A percentile compares a stretch with the other conserved stretches of the same genome.
These are phyloP conservation scores for Kwoniella shivajii DNA, from an alignment of 1,284 basidiomycete genomes.

Conservation along the genomic window DNA sequence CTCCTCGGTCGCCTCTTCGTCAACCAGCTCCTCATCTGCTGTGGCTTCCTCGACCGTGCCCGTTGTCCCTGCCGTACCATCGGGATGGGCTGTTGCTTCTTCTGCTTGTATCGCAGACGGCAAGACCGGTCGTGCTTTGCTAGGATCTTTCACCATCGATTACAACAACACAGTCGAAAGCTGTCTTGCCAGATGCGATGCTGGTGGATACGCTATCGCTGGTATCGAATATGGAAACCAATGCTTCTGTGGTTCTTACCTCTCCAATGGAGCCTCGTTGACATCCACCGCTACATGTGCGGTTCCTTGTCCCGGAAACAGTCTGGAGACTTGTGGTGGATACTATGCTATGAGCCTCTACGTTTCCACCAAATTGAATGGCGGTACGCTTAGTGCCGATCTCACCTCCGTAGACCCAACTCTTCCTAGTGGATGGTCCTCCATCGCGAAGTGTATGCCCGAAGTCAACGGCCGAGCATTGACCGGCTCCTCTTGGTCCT, in stretches of 20 bases:
- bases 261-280: conserved; percentile 24
- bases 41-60: conserved; percentile 11
- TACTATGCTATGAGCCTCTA: conserved; percentile 24
- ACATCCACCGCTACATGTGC: conserved; percentile 25
- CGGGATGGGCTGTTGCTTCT: conserved; percentile 20
- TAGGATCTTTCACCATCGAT: conserved; percentile 16
- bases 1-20: not conserved
- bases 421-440: conserved; percentile 15
- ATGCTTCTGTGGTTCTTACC: conserved; percentile 41
- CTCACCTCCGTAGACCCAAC: conserved; percentile 12
- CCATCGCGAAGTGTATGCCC: conserved; percentile 19
- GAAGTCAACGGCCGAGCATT: conserved; percentile 30
- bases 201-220: conserved; percentile 38
- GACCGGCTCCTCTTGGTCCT: conserved; percentile 19
- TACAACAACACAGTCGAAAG: conserved; percentile 17
- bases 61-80: conserved; percentile 4
- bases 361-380: conserved; percentile 19
- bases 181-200: conserved; percentile 40
- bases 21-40: conserved; percentile 11
- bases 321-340: conserved; percentile 30
- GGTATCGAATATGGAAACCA: conserved; percentile 40
- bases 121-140: conserved; percentile 27
- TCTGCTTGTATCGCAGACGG: conserved; percentile 37
- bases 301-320: conserved; percentile 34
- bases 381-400: conserved; percentile 18